A percentile compares a stretch with the other conserved stretches of the same genome.
phyloP scores from a whole-genome alignment of 2,329 filamentous ascomycete genomes.

The Pseudogymnoascus sp. region DNA sequence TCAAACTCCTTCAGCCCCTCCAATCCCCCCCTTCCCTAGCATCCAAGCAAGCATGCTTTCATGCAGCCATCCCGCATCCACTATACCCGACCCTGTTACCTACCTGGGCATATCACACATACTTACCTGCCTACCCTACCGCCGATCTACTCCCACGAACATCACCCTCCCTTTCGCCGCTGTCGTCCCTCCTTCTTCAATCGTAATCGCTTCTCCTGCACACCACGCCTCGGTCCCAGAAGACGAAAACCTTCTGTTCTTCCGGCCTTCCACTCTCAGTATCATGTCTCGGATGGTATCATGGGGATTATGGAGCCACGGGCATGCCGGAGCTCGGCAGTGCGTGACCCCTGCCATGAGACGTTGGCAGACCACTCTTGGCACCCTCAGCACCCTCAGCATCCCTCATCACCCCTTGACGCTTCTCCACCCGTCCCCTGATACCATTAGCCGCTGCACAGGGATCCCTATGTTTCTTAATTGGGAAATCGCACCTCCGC shows the following conservation, averaged over 20 bases:
- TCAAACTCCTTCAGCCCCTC: neutral
- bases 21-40: neutral
- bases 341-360: constrained; percentile 4
- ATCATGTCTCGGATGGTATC: neutral
- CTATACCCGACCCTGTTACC: neutral
- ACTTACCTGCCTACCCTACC: neutral
- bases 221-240: neutral
- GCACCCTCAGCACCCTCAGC: neutral
- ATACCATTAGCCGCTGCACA: constrained; percentile 2
- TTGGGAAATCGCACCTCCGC: neutral
- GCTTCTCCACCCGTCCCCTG: neutral
- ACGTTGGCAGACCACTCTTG: neutral
- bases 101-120: neutral
- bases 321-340: constrained; percentile 1
- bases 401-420: neutral
- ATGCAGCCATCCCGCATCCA: neutral
- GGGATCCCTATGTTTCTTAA: neutral
- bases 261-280: neutral
- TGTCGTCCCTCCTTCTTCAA: neutral
- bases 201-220: neutral
- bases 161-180: neutral
- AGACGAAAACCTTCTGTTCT: neutral
- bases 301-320: neutral
- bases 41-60: neutral
- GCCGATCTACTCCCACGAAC: neutral